These are phyloP conservation scores for Penicillium sp. DNA, from an alignment of 2,329 filamentous ascomycete species.

Conservation along the genomic window DNA sequence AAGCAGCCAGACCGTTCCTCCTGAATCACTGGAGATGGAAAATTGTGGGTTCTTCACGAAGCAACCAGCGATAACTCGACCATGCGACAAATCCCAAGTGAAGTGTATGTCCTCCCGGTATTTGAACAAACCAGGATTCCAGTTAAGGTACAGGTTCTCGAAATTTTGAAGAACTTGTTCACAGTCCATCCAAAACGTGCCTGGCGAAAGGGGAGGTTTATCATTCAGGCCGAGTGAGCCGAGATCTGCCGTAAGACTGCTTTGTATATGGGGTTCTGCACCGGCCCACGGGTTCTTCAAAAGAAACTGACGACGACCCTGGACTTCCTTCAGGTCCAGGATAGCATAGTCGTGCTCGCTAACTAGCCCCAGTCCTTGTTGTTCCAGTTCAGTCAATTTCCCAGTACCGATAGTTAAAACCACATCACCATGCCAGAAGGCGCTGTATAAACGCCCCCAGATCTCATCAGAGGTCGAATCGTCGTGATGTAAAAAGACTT, in stretches of 20 bases:
- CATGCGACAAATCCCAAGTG: conserved; percentile 59
- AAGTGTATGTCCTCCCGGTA: conserved; percentile 85
- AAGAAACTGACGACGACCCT: conserved; percentile 59
- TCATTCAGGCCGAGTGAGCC: conserved; percentile 9
- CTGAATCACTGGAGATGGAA: conserved; percentile 43
- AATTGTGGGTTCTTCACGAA: conserved; percentile 59
- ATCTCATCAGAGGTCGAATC: conserved; percentile 66
- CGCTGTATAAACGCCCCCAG: conserved; percentile 67
- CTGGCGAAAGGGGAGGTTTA: conserved; percentile 42
- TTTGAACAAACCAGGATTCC: conserved; percentile 79
- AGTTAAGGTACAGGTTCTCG: conserved; percentile 92
- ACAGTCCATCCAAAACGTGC: conserved; percentile 89
- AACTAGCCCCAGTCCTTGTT: conserved; percentile 70
- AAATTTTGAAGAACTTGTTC: conserved; percentile 85
- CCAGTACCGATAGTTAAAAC: conserved; percentile 87
- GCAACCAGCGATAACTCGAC: conserved; percentile 59
- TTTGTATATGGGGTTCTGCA: conserved; percentile 47
- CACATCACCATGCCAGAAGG: conserved; percentile 69
- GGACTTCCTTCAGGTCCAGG: conserved; percentile 61
- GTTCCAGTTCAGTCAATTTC: conserved; percentile 64
- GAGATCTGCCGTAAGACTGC: neutral
- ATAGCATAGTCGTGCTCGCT: conserved; percentile 92
- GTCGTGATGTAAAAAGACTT: conserved; percentile 80
- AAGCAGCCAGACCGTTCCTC: conserved; percentile 69
- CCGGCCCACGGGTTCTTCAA: conserved; percentile 91